A percentile compares a stretch with the other conserved stretches of the same genome.
Evolutionary conservation across 208 protist genomes (phyloP).

Genomic region (Acanthamoeba royreba): DNA sequence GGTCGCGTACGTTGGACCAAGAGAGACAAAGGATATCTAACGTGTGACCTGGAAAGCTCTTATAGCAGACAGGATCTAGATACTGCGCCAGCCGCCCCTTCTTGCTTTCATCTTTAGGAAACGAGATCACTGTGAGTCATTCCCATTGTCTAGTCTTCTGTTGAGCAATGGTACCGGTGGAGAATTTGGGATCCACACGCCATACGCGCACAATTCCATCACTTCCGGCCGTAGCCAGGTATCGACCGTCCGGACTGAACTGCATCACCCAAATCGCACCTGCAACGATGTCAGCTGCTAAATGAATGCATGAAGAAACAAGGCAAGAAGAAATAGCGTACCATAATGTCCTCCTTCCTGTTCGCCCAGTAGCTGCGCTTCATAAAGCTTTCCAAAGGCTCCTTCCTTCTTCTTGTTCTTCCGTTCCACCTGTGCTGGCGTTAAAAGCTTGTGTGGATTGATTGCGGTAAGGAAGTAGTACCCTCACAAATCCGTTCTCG

Average conservation of each 20-base stretch:
- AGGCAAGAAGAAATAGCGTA: no score
- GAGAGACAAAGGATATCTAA: background rate
- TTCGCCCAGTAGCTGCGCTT: background rate
- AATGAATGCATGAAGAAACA: no score
- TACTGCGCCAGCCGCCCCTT: background rate
- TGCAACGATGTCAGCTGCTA: no score
- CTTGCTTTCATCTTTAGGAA: background rate
- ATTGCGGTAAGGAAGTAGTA: background rate
- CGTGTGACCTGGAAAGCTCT: background rate
- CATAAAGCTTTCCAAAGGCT: background rate
- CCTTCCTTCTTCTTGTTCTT: background rate
- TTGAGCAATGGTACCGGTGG: background rate
- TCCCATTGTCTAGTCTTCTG: no score
- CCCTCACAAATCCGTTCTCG: background rate
- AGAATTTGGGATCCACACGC: constrained; percentile 8
- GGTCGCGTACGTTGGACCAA: background rate
- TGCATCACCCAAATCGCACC: constrained; percentile 54
- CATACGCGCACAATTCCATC: constrained; percentile 58
- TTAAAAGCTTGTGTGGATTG: background rate
- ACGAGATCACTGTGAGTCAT: background rate
- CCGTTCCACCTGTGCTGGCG: background rate
- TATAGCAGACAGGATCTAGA: background rate
- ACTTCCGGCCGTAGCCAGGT: constrained; percentile 54
- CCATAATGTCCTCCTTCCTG: constrained; percentile 19
- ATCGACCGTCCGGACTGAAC: constrained; percentile 39